Base-by-base conservation (phyloP, 2,329 filamentous ascomycete genomes). In the Trichoderma sp. region DNA sequence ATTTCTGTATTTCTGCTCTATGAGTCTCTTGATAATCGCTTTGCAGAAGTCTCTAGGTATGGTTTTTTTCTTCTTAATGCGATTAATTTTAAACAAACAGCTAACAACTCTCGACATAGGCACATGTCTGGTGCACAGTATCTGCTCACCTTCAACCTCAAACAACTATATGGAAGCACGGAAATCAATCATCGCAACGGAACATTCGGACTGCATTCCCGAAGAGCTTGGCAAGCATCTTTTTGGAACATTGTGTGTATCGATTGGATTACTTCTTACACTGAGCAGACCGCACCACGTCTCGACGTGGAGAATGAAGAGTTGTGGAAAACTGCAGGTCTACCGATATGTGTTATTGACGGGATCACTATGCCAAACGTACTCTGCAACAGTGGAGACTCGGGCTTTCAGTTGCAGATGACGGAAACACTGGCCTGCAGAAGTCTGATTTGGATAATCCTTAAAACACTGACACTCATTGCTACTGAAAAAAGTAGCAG, bases 181-280 rank as follows among this genome's bases (percentile, higher is more conserved):
- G 68, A 72, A 4, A 19, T 56, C 35, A 64, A 47, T 24, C 27
- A 49, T n/a, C 67, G 67, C 52, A 40, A 49, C 16, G 60, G 56
- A 21, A 49, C 69, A 10, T 37, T 65, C n/a, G 70, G 70, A 13
- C 27, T 71, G 8, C 57, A 70, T 21, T 68, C 68, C 37, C 63
- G 55, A 29, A 69, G 68, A 47, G 71, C 71, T 3, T 72, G 70
- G 69, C 68, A 72, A 53, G 70, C 71, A 14, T 61, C 70, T 14
- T 72, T 72, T 49, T 72, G 71, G 71, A 72, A 70, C 60, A 61
- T 72, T 21, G 71, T 70, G n/a, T 68, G 68, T 11, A 70, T 72
- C 33, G 71, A 72, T 52, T 72, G 70, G 55, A 63, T 72, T 21
- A 59, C 68, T 11, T 70, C 70, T 24, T 71, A 72, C 49, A 63